Base-by-base conservation (phyloP, 1,139 yeast genomes). In the Geotrichum macrosporum region DNA sequence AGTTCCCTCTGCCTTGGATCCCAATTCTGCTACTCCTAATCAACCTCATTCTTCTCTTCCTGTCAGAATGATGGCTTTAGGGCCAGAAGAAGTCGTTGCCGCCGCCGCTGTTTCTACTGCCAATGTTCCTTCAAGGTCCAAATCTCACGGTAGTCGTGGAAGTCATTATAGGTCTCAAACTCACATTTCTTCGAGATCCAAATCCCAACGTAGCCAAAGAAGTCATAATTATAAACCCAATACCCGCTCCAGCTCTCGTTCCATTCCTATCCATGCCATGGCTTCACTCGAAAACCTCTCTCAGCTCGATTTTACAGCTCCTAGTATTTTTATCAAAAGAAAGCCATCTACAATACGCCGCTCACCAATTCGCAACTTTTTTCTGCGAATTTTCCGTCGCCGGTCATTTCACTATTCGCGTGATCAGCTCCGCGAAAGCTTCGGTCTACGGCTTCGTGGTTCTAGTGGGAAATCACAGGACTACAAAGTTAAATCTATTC, bases 21-120 rank as follows among this genome's bases (percentile, higher is more conserved):
- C n/a, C n/a, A n/a, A n/a, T n/a, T n/a, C n/a, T n/a, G n/a, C n/a
- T n/a, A n/a, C n/a, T 32, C 44, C 6, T 33, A 37, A 6, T 24
- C 44, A 13, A 9, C 31, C 16, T 46, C 48, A 5, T 46, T 45
- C 13, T 46, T 40, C 16, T 46, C 44, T 4, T 41, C 33, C 34
- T 34, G 46, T 10, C 46, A 40, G 3, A 20, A 26, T 18, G 12
- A 12, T 35, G 18, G 31, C 43, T n/a, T 29, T 34, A 10, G 34
- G 33, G n/a, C 43, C 41, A 22, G 16, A 26, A 2, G 37, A 37
- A 21, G 44, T 42, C 3, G 46, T 32, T 5, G 27, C 33, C 15
- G 35, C 32, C 8, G n/a, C 50, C 12, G 45, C 42, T 8, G 35
- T 36, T 15, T 33, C 35, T n/a, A 33, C 44, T 10, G 42, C 43